Conservation (phyloP, 1,284 basidiomycete species). For the Pseudozyma thailandica region DNA sequence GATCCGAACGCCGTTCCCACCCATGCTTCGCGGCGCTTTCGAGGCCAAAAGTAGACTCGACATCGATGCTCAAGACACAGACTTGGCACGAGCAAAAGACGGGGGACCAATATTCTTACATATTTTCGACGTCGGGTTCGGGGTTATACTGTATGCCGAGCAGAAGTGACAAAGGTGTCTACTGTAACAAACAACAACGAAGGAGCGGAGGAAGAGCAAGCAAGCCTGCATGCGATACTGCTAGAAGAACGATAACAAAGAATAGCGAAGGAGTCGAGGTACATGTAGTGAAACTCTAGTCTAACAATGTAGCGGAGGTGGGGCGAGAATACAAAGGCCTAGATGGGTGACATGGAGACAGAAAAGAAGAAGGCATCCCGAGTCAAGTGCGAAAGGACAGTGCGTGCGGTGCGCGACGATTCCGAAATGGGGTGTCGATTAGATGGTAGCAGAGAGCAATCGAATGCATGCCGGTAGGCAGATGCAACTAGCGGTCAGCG, state of each 20-base stretch:
- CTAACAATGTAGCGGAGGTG: no score
- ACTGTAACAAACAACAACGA: slow-evolving; percentile 4
- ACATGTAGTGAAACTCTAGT: not conserved
- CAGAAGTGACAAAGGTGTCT: slow-evolving; percentile 1
- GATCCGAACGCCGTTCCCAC: no score
- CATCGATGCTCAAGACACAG: no score
- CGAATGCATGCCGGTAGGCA: not conserved
- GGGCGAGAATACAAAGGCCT: not conserved
- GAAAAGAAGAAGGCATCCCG: not conserved
- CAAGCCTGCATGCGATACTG: not conserved
- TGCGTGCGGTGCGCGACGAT: no score
- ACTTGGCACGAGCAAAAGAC: not conserved
- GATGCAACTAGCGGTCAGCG: slow-evolving; percentile 11
- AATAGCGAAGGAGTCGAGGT: not conserved
- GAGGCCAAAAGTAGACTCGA: no score
- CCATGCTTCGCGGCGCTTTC: no score
- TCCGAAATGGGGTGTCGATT: no score
- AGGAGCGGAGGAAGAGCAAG: not conserved
- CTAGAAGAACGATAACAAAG: not conserved
- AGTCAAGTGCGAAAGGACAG: no score
- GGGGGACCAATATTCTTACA: slow-evolving; percentile 7
- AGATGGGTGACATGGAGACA: not conserved
- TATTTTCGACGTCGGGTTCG: not conserved
- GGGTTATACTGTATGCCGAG: slow-evolving; percentile 1
- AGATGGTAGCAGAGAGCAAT: no score